Conservation (phyloP, 495 filamentous ascomycete species). For the Aspergillus cristatus region DNA sequence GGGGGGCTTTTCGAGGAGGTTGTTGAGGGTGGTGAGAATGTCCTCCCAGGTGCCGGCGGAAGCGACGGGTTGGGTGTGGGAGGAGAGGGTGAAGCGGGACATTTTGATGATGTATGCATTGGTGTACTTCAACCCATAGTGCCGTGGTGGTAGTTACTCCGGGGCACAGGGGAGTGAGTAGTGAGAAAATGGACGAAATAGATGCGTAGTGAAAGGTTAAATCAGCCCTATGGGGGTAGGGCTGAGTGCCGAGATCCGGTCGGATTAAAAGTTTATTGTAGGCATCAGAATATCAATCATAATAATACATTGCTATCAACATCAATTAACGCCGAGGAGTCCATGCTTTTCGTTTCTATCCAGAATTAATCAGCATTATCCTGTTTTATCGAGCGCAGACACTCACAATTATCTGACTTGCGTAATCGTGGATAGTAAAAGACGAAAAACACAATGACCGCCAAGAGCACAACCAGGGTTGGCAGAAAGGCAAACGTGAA, state of each 20-base stretch:
- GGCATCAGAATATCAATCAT: too few relatives aligned
- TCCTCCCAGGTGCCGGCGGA: slow-evolving; percentile 69
- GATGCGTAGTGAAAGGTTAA: background rate
- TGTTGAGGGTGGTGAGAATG: slow-evolving; percentile 50
- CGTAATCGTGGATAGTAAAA: slow-evolving; percentile 24
- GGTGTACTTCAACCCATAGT: background rate
- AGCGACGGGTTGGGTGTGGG: slow-evolving; percentile 64
- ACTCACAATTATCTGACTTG: slow-evolving; percentile 7
- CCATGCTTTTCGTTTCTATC: too few relatives aligned
- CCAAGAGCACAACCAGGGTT: slow-evolving; percentile 27
- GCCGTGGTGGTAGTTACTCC: background rate
- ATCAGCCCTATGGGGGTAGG: background rate
- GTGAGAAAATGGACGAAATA: background rate
- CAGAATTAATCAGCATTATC: background rate
- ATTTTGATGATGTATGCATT: too few relatives aligned
- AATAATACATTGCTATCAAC: too few relatives aligned
- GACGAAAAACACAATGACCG: slow-evolving; percentile 28
- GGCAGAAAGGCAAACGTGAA: slow-evolving; percentile 36
- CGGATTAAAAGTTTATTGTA: too few relatives aligned
- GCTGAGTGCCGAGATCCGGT: too few relatives aligned
- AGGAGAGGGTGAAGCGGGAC: slow-evolving; percentile 75
- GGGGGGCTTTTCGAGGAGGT: slow-evolving; percentile 52
- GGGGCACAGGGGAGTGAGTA: too few relatives aligned
- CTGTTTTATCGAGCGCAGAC: too few relatives aligned
- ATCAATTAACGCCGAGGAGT: too few relatives aligned